Evolutionary conservation across 1,284 basidiomycete species (phyloP).

Genomic region (Heterobasidion irregulare): DNA sequence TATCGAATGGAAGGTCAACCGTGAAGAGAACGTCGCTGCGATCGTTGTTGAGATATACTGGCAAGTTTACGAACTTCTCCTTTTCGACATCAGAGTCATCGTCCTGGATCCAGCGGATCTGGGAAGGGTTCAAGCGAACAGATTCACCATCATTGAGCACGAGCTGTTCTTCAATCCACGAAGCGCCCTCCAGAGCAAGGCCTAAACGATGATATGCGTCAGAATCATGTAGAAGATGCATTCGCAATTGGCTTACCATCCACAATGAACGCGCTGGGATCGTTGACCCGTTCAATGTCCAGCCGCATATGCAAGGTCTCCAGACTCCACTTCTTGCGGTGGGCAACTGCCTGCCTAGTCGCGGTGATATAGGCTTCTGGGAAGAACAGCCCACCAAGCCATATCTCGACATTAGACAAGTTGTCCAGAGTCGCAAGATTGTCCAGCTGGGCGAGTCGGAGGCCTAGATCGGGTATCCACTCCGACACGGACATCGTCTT

Average conservation of each 20-base stretch:
- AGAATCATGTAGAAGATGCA: background rate
- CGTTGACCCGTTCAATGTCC: slow-evolving; percentile 72
- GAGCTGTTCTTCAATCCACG: slow-evolving; percentile 62
- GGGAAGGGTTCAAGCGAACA: slow-evolving; percentile 68
- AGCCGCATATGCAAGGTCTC: slow-evolving; percentile 81
- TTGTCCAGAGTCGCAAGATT: slow-evolving; percentile 62
- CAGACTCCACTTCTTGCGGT: slow-evolving; percentile 83
- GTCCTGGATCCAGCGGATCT: slow-evolving; percentile 78
- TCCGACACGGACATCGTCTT: slow-evolving; percentile 74
- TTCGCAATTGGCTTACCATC: slow-evolving; percentile 53
- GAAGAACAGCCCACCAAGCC: slow-evolving; percentile 91
- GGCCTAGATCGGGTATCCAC: slow-evolving; percentile 79
- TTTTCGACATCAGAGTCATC: slow-evolving; percentile 34
- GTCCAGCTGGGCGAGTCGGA: slow-evolving; percentile 75
- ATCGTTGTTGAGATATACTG: slow-evolving; percentile 89
- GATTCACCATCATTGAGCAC: slow-evolving; percentile 77
- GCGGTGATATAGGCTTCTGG: slow-evolving; percentile 94
- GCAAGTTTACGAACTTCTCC: slow-evolving; percentile 58
- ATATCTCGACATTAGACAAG: slow-evolving; percentile 70
- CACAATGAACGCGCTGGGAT: slow-evolving; percentile 71
- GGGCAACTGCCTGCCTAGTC: slow-evolving; percentile 87
- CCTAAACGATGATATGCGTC: slow-evolving; percentile 35
- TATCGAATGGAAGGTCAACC: slow-evolving; percentile 71
- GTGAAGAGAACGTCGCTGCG: slow-evolving; percentile 87
- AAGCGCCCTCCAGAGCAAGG: slow-evolving; percentile 78